Conservation (phyloP, 192 early-diverging fungal genomes). For the Umbelopsis ramanniana region DNA sequence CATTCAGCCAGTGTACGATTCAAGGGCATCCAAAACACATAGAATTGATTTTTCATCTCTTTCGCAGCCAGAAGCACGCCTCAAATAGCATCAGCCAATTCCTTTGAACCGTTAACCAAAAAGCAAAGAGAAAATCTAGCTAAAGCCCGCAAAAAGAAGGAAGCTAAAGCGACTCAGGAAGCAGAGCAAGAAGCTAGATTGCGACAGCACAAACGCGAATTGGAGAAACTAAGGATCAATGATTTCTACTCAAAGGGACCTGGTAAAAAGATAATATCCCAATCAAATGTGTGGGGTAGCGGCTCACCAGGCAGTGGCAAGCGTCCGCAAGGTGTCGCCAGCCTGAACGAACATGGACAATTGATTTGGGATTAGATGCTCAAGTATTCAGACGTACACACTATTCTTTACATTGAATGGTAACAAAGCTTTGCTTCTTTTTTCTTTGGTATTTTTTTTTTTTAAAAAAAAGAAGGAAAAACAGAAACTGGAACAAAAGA, state of each 20-base stretch:
- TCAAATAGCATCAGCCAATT: background rate
- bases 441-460: constrained; percentile 6
- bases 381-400: background rate
- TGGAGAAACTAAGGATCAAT: constrained; percentile 47
- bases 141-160: constrained; percentile 58
- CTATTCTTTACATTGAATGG: background rate
- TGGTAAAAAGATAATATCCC: constrained; percentile 39
- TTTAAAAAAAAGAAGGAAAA: background rate
- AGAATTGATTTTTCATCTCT: no score
- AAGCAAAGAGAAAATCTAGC: constrained; percentile 66
- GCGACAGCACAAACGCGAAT: constrained; percentile 57
- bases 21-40: no score
- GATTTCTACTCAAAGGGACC: constrained; percentile 48
- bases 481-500: background rate
- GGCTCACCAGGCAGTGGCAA: constrained; percentile 34
- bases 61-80: background rate
- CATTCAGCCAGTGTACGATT: no score
- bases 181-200: constrained; percentile 60
- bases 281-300: constrained; percentile 34
- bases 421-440: no score
- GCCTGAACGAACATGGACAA: constrained; percentile 42
- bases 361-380: constrained; percentile 49
- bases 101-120: constrained; percentile 54
- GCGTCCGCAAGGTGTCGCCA: constrained; percentile 34
- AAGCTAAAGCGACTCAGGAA: constrained; percentile 51